Evolutionary conservation across 2,329 filamentous ascomycete species (phyloP), one percentile per base, ranked within the genome.

Genomic region (Corynespora cassiicola): DNA sequence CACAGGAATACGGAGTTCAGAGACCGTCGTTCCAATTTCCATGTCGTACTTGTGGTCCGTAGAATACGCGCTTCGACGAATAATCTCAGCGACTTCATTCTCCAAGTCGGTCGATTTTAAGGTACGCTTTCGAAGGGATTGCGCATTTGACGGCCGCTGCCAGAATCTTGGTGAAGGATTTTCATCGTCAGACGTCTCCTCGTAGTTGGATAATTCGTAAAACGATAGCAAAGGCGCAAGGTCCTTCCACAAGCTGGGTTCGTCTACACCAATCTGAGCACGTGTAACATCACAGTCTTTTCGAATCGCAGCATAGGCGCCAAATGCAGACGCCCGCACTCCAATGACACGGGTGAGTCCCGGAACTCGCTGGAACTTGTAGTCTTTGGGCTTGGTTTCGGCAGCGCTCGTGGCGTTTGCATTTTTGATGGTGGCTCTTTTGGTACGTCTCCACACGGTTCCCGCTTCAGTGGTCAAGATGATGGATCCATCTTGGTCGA

Each of bases 381-480:
- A 96, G 61, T 96, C 90, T 53, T 95, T 95, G 9, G 82, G 80
- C 55, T 83, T 87, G 21, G 78, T 75, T 15, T 84, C 82, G 1
- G 72, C 68, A 2, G 68, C 67, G 3, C 72, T 73, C 9, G 72
- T 68, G 1, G 75, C 72, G 20, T 59, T 75, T 0, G 81, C 76
- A 50, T 86, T 84, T 57, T 95, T 95, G 32, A 87, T 84, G 50
- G 92, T 95, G 17, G 81, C 78, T 45, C 94, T 82, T 59, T 89
- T 90, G 34, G 94, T 84, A 42, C 92, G 86, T 52, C 85, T 85
- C 92, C 92, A 99, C 0, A 96, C 92, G 31, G 89, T 92, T 2
- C 94, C 94, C 26, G 90, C 92, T 43, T 90, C 81, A 0, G 94
- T 99, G 50, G 90, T 92, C 47, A 99, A 84, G 38, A 99, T 95